Evolutionary conservation across 2,329 filamentous ascomycete genomes (phyloP).

Genomic region (Phyllosticta citribraziliensis): DNA sequence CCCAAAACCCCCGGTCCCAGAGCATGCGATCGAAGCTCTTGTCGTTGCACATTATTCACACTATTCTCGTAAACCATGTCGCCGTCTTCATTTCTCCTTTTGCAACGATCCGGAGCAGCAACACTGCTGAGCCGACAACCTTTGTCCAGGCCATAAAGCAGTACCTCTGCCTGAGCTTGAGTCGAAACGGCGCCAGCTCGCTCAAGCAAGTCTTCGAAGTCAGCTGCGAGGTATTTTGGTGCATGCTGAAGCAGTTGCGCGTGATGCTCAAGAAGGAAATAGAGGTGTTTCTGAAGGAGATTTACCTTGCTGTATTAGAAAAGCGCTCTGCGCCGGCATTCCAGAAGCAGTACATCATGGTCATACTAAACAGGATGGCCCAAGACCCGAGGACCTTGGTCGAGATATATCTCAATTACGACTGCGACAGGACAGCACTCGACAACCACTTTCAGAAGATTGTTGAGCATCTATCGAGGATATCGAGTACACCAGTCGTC

Average conservation of each 20-base stretch:
- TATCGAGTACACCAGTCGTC: constrained; percentile 68
- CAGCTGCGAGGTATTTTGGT: constrained; percentile 94
- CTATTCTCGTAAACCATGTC: constrained; percentile 88
- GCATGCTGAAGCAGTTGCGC: constrained; percentile 89
- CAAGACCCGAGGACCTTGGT: constrained; percentile 81
- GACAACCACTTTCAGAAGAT: constrained; percentile 95
- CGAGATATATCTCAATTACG: constrained; percentile 95
- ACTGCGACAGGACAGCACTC: constrained; percentile 82
- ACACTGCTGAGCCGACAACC: constrained; percentile 74
- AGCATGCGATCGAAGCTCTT: constrained; percentile 96
- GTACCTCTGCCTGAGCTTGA: constrained; percentile 90
- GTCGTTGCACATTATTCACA: constrained; percentile 91
- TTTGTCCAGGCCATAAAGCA: constrained; percentile 95
- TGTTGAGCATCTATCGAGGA: constrained; percentile 84
- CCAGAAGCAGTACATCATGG: constrained; percentile 88
- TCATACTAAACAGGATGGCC: constrained; percentile 72
- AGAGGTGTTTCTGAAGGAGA: constrained; percentile 95
- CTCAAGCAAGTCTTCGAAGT: constrained; percentile 90
- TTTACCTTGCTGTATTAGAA: constrained; percentile 86
- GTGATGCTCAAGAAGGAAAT: constrained; percentile 97
- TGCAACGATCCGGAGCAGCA: constrained; percentile 86
- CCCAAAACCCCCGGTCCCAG: constrained; percentile 85
- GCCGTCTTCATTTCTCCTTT: constrained; percentile 82
- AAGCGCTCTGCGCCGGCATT: constrained; percentile 76
- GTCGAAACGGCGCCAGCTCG: constrained; percentile 88